These are phyloP conservation scores for Ramichloridium luteum DNA, from an alignment of 2,329 filamentous ascomycete genomes.

Conservation along the genomic window DNA sequence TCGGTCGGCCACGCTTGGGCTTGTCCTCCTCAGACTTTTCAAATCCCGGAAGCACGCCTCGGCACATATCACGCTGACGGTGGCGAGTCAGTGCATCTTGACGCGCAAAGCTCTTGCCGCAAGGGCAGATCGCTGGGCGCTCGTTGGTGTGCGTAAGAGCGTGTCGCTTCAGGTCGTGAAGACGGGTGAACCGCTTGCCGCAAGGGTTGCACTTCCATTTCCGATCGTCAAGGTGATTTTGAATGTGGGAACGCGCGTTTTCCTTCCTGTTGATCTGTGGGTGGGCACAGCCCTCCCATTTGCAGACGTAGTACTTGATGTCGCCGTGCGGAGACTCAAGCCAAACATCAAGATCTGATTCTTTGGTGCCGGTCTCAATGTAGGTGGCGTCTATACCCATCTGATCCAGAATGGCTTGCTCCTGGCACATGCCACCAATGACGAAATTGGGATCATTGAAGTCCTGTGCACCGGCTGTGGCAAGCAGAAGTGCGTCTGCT, in stretches of 20 bases:
- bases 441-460: constrained; percentile 22
- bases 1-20: constrained; percentile 54
- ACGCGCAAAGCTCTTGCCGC: constrained; percentile 85
- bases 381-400: constrained; percentile 42
- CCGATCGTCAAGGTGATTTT: constrained; percentile 91
- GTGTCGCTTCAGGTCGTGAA: constrained; percentile 94
- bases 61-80: constrained; percentile 89
- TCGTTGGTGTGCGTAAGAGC: constrained; percentile 94
- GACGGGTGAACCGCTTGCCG: constrained; percentile 88
- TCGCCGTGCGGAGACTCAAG: constrained; percentile 35
- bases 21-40: constrained; percentile 45
- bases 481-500: constrained; percentile 18
- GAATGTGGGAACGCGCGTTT: constrained; percentile 96
- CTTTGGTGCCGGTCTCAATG: constrained; percentile 73
- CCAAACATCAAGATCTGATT: constrained; percentile 54
- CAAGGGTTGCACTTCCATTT: constrained; percentile 92
- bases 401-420: constrained; percentile 33
- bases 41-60: constrained; percentile 76
- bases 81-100: constrained; percentile 93
- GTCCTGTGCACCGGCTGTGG: constrained; percentile 19
- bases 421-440: constrained; percentile 23
- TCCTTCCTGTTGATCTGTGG: constrained; percentile 87
- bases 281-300: constrained; percentile 63
- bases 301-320: constrained; percentile 36
- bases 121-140: constrained; percentile 90